Percentiles rank a stretch among this genome's conserved stretches.
Evolutionary conservation across 768 basidiomycete genomes (phyloP).

Genomic region (Pleurotus djamor): DNA sequence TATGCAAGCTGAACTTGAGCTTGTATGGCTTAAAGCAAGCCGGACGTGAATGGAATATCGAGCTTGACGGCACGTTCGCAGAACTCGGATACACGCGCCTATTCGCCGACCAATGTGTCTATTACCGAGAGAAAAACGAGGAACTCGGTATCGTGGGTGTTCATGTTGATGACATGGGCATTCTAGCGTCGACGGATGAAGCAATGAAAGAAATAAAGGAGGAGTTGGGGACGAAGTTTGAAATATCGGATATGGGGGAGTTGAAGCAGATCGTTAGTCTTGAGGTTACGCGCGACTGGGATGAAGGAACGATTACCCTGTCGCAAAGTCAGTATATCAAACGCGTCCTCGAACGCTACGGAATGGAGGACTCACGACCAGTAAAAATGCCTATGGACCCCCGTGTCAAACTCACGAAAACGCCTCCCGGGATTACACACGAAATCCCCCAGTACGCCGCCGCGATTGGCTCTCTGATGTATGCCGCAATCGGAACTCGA

Average conservation of each 20-base stretch:
- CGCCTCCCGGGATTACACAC: neutral
- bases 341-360: too few species aligned
- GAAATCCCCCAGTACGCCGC: constrained; percentile 7
- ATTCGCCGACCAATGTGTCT: constrained; percentile 10
- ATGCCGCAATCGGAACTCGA: neutral
- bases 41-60: constrained; percentile 10
- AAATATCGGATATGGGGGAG: constrained; percentile 5
- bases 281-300: too few species aligned
- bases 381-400: constrained; percentile 1
- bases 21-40: constrained; percentile 14
- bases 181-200: neutral
- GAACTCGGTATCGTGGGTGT: constrained; percentile 8
- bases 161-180: constrained; percentile 8
- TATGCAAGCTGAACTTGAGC: neutral
- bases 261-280: neutral
- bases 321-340: too few species aligned
- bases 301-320: neutral
- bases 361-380: constrained; percentile 12
- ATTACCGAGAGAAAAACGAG: neutral
- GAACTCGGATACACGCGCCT: constrained; percentile 6
- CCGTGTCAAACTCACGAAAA: neutral
- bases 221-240: neutral
- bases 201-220: constrained; percentile 1
- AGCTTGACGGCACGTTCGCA: constrained; percentile 1
- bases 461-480: constrained; percentile 2